A percentile compares a stretch with the other conserved stretches of the same genome.
phyloP scores from a whole-genome alignment of 192 early-diverging fungal genomes.

The Podila horticola region DNA sequence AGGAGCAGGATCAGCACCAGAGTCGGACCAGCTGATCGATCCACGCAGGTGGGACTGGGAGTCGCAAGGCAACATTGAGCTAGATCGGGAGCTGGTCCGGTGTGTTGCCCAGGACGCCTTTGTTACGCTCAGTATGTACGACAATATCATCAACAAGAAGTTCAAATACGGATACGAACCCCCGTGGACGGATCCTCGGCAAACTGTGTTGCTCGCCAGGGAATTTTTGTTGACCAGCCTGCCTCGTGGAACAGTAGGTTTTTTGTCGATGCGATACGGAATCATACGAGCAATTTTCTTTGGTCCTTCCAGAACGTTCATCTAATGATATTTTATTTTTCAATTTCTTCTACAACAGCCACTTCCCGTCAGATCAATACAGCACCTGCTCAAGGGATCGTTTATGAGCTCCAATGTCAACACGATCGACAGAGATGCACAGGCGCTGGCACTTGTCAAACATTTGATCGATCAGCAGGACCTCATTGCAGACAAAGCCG shows the following conservation, averaged over 20 bases:
- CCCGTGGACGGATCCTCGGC: not conserved
- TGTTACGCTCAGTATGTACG: conserved; percentile 20
- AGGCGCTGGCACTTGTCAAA: conserved; percentile 43
- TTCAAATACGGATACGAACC: conserved; percentile 30
- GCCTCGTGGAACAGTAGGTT: conserved; percentile 38
- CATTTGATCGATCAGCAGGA: conserved; percentile 14
- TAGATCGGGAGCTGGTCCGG: conserved; percentile 30
- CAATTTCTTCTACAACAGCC: conserved; percentile 8
- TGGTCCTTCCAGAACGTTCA: not conserved
- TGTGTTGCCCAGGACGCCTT: conserved; percentile 47
- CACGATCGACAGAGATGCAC: conserved; percentile 28
- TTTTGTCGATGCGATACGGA: not conserved
- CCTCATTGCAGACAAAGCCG: conserved; percentile 14
- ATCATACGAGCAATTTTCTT: not conserved
- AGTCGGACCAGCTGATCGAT: conserved; percentile 22
- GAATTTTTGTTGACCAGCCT: conserved; percentile 34
- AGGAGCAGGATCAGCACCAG: conserved; percentile 5
- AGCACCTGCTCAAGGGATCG: conserved; percentile 37
- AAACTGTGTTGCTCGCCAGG: not conserved
- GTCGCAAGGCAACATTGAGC: conserved; percentile 31
- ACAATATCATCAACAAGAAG: conserved; percentile 24
- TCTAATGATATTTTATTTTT: not conserved
- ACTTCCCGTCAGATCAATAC: conserved; percentile 33
- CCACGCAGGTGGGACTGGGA: conserved; percentile 49
- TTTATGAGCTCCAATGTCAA: conserved; percentile 15